Percentiles rank a stretch among this genome's conserved stretches.
Conservation (phyloP, 1,284 basidiomycete genomes). For the Microbotryum scabiosae region DNA sequence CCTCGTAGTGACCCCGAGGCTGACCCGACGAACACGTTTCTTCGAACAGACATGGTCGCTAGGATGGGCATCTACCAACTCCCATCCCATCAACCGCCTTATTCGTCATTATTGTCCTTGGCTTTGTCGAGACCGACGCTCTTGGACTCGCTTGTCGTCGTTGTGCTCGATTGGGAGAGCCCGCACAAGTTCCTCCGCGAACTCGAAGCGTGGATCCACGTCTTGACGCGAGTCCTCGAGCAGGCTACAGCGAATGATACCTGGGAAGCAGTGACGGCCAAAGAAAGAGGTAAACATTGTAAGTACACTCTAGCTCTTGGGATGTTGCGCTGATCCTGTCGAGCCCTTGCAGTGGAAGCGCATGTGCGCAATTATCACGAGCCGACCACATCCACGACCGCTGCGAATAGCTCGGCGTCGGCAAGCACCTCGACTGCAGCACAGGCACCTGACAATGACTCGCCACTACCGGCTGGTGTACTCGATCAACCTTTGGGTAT, state of each 20-base stretch:
- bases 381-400: conserved; percentile 49
- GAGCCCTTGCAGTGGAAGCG: conserved; percentile 58
- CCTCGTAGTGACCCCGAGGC: conserved; percentile 8
- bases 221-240: conserved; percentile 49
- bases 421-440: conserved; percentile 44
- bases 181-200: conserved; percentile 89
- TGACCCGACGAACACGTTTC: conserved; percentile 14
- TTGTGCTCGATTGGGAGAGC: conserved; percentile 90
- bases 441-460: conserved; percentile 49
- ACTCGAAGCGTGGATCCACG: conserved; percentile 71
- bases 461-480: conserved; percentile 62
- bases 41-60: conserved; percentile 26
- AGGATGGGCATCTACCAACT: conserved; percentile 26
- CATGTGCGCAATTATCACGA: conserved; percentile 83
- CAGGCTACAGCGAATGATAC: conserved; percentile 49
- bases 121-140: conserved; percentile 66
- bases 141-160: conserved; percentile 71
- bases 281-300: conserved; percentile 63
- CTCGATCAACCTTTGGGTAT: conserved; percentile 58
- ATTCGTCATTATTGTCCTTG: conserved; percentile 69
- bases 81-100: conserved; percentile 64
- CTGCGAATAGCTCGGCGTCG: conserved; percentile 27
- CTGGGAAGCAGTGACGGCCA: conserved; percentile 50
- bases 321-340: not conserved
- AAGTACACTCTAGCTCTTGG: not conserved